These are phyloP conservation scores for Boletus coccyginus DNA, from an alignment of 768 basidiomycete genomes.

Conservation along the genomic window DNA sequence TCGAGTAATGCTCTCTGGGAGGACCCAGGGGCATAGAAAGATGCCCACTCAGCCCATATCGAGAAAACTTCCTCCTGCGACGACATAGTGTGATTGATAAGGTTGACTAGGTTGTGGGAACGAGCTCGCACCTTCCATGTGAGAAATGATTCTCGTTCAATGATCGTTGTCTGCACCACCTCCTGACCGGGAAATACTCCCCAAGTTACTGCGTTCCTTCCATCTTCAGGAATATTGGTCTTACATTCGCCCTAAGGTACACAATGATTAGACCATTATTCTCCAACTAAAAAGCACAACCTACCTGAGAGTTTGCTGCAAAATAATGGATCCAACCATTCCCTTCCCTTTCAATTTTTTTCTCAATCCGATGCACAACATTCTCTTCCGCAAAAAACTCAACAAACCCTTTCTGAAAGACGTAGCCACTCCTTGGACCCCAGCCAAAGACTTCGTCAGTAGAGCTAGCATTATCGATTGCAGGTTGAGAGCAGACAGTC, in stretches of 20 bases:
- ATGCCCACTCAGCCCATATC: constrained; percentile 95
- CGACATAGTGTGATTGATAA: constrained; percentile 1
- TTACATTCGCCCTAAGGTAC: constrained; percentile 63
- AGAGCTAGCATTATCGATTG: constrained; percentile 76
- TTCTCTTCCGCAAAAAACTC: constrained; percentile 83
- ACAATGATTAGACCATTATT: not conserved
- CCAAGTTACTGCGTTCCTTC: constrained; percentile 96
- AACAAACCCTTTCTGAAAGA: constrained; percentile 97
- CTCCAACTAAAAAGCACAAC: constrained; percentile 9
- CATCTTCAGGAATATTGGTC: constrained; percentile 76
- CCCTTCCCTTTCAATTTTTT: constrained; percentile 50
- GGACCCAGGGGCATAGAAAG: constrained; percentile 76
- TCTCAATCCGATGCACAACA: constrained; percentile 59
- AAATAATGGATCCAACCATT: constrained; percentile 79
- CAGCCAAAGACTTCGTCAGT: constrained; percentile 84
- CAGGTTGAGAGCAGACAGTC: constrained; percentile 97
- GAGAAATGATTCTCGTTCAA: constrained; percentile 90
- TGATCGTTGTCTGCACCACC: constrained; percentile 93
- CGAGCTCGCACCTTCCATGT: constrained; percentile 83
- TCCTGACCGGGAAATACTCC: constrained; percentile 97
- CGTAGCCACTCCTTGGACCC: constrained; percentile 90
- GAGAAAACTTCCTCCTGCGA: constrained; percentile 91
- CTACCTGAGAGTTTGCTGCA: constrained; percentile 75
- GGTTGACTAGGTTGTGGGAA: not conserved
- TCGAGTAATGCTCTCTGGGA: constrained; percentile 73